Conservation (phyloP, 257 asterid genomes). For the Capsicum pubescens region DNA sequence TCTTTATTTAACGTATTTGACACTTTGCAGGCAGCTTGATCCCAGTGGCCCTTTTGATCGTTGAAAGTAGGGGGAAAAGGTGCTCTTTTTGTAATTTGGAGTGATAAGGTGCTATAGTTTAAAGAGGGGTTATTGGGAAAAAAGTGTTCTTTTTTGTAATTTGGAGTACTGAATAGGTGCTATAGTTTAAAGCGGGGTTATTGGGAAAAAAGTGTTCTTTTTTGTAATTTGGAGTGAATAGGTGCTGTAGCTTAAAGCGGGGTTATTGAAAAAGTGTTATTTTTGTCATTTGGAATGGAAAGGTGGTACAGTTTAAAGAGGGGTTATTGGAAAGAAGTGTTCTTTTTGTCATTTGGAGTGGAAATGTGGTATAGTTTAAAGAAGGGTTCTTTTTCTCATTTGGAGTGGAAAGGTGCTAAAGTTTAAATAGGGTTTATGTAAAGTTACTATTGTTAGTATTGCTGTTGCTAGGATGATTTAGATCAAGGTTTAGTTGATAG, state of each 20-base stretch:
- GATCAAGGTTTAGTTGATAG: not conserved
- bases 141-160: not conserved
- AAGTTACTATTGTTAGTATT: not conserved
- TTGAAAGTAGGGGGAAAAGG: not conserved
- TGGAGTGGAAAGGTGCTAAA: not conserved
- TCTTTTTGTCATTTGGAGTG: not conserved
- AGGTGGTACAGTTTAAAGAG: not conserved
- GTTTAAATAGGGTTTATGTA: not conserved
- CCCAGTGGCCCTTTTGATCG: conserved; percentile 66
- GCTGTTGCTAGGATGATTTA: not conserved
- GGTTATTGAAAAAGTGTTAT: not conserved
- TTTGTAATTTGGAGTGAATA: not conserved
- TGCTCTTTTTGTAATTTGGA: not conserved
- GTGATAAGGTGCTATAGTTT: not conserved
- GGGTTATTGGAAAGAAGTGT: not conserved
- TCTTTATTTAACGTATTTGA: conserved; percentile 63
- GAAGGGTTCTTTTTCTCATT: not conserved
- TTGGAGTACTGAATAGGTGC: not conserved
- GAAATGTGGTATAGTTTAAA: not conserved
- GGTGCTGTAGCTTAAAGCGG: not conserved
- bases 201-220: not conserved
- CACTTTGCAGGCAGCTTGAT: conserved; percentile 72
- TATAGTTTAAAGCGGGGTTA: no score
- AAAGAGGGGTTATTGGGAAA: not conserved
- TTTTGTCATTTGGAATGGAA: not conserved